Base-by-base conservation (phyloP, 2,329 filamentous ascomycete species). In the Fusarium duplospermum region DNA sequence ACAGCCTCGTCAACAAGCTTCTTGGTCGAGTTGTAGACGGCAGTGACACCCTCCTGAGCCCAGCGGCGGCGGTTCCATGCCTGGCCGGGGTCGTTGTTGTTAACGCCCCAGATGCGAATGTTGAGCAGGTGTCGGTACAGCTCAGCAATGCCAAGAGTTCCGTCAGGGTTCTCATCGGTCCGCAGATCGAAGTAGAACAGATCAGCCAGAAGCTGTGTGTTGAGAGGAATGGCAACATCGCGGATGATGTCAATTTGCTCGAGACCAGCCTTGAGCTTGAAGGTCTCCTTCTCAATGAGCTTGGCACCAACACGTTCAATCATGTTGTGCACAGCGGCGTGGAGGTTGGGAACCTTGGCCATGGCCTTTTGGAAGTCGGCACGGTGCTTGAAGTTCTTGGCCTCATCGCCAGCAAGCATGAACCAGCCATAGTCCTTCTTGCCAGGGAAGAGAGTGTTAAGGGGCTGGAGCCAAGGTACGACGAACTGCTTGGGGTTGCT, bases 141-240 rank as follows among this genome's bases (percentile, higher is more conserved):
- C 20, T 86, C 82, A 1, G 83, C 78, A 1, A 79, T 72, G 4
- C 81, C 79, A n/a, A 85, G 81, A 1, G 76, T 79, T 11, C 90
- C 90, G 11, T 82, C 81, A 0, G 89, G 89, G 22, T 87, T 86
- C 73, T 90, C 84, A 0, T 84, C 81, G 0, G 86, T 88, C 73
- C 89, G 89, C 33, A 92, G 76, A 4, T 91, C 90, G 36, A 91
- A 83, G 62, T 89, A 89, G 79, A 91, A 90, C 14, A 89, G 81
- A 47, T 90, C 87, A 0, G 88, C 86, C 2, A 90, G 84, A 76
- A 89, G 86, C 50, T 86, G 82, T 4, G 89, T 86, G 6, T 89
- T 90, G 1, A 88, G 83, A 13, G 91, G 87, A 69, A 91, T 90
- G 18, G 88, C 89, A 16, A 92, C 86, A 58, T 91, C 89, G 14